Percentiles rank a stretch among this genome's conserved stretches.
phyloP scores from a whole-genome alignment of 306 rosid genomes.

The Vigna hirtella region DNA sequence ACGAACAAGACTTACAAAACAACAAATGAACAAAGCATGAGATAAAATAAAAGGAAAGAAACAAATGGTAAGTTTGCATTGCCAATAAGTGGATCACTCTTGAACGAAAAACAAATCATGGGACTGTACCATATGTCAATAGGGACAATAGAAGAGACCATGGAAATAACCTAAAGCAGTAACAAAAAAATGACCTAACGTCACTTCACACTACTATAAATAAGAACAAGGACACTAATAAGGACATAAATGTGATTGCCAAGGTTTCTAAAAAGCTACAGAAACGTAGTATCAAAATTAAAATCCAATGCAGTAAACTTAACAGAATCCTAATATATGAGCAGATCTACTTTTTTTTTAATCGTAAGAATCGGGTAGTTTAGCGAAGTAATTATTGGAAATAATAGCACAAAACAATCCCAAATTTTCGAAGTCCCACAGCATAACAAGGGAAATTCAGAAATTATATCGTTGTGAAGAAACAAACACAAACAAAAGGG shows the following conservation, averaged over 20 bases:
- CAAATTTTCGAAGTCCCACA: background rate
- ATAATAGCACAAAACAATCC: background rate
- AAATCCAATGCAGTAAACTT: background rate
- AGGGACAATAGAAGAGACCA: background rate
- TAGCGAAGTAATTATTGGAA: background rate
- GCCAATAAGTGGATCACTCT: background rate
- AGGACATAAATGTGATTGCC: background rate
- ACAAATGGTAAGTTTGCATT: background rate
- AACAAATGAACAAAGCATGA: conserved; percentile 2
- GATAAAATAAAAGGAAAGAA: background rate
- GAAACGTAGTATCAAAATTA: background rate
- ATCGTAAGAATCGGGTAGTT: too few relatives aligned
- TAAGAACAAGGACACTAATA: background rate
- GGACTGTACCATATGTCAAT: background rate
- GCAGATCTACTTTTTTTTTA: background rate
- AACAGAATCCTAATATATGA: background rate
- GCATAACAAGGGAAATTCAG: conserved; percentile 21
- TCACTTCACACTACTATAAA: background rate
- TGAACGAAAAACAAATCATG: background rate
- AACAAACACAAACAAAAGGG: conserved; percentile 6
- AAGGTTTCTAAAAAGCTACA: background rate
- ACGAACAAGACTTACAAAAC: background rate
- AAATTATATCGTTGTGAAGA: conserved; percentile 1
- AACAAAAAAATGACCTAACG: background rate
- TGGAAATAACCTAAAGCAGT: background rate